Base-by-base conservation (phyloP, 345 rosid genomes). In the Citrus glauca region DNA sequence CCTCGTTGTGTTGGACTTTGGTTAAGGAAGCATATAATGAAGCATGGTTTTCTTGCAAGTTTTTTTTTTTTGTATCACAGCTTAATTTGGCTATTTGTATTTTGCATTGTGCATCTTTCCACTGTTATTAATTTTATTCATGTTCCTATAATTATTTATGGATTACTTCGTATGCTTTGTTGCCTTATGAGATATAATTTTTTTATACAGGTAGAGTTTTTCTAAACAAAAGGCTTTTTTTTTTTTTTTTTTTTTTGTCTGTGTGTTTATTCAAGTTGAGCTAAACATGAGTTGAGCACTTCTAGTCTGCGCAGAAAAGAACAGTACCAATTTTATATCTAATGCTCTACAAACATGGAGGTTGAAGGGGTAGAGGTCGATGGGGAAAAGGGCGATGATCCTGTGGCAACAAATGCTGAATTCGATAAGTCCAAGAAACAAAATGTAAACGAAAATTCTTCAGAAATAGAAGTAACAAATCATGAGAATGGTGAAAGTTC, bases 281-380 rank as follows among this genome's bases (percentile, higher is more conserved):
- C 33, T 60, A 67, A 81, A 33, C 25, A 81, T 73, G 87, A 81
- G 38, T 68, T 37, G 27, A n/a, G 68, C 64, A 60, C 35, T 74
- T 70, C 11, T 77, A 77, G 75, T 42, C 57, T 69, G 9, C 69
- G n/a, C 27, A 27, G 75, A 70, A 66, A 59, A 42, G 33, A 45
- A 37, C 14, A 19, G 35, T n/a, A 42, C 17, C 17, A 27, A 25
- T 24, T 59, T 27, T 32, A 59, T 25, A 63, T 32, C 62, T 40
- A 53, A 7, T 25, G 60, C 17, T 45, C 67, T 64, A 38, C 30
- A 33, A 38, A 16, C 19, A 88, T 83, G 88, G 86, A 87, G 61
- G 87, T 37, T 79, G 84, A 79, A 76, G 83, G 53, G 70, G 59
- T 81, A n/a, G 82, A 77, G 66, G 72, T 55, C 62, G 88, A 79